phyloP scores from a whole-genome alignment of 2,329 filamentous ascomycete species.

The Nemania bipapillata region DNA sequence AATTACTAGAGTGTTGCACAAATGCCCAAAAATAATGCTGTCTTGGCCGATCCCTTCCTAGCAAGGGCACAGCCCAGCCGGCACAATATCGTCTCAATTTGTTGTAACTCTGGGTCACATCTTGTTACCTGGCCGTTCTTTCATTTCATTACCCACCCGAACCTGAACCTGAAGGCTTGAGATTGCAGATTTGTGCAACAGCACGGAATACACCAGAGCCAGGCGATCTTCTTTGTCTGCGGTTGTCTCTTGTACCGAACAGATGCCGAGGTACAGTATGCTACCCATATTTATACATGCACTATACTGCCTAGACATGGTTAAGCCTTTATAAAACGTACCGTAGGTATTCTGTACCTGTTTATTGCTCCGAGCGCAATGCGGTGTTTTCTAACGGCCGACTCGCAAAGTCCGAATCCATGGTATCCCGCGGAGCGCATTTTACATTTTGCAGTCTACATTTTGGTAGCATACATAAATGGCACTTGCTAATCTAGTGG shows the following conservation, averaged over 20 bases:
- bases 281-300: too few relatives aligned
- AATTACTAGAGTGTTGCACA: constrained; percentile 28
- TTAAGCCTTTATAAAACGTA: too few relatives aligned
- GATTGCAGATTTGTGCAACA: too few relatives aligned
- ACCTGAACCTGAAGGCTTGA: too few relatives aligned
- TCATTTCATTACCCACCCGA: too few relatives aligned
- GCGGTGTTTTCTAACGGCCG: constrained; percentile 34
- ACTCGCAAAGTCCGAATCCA: constrained; percentile 25
- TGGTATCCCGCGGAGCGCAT: constrained; percentile 1
- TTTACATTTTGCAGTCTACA: constrained; percentile 7
- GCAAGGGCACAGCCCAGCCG: constrained; percentile 20
- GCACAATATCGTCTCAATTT: neutral
- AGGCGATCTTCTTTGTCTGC: too few relatives aligned
- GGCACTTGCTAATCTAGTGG: constrained; percentile 8
- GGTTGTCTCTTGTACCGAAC: too few relatives aligned
- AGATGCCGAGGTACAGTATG: too few relatives aligned
- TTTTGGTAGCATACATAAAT: neutral
- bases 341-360: too few relatives aligned
- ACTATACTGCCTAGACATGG: too few relatives aligned
- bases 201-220: too few relatives aligned
- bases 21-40: constrained; percentile 27
- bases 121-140: neutral
- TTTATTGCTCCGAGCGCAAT: constrained; percentile 20
- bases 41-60: constrained; percentile 27
- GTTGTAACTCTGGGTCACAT: neutral